These are phyloP conservation scores for Musa acuminata DNA, from an alignment of 176 grass and related monocot species.

Conservation along the genomic window DNA sequence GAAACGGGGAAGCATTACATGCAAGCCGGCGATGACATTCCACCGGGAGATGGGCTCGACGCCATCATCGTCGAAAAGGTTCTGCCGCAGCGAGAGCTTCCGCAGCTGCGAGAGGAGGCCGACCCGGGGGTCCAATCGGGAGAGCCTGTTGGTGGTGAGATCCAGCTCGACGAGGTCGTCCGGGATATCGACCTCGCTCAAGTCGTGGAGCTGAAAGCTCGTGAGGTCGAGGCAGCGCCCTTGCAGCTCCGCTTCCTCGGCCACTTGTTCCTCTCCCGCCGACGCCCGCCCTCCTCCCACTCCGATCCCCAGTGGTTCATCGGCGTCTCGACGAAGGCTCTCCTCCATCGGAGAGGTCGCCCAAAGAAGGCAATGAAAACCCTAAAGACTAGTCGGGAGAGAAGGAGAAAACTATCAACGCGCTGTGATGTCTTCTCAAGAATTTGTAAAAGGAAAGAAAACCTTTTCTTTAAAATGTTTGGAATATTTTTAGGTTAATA, in stretches of 20 bases:
- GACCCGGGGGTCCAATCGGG: conserved; percentile 55
- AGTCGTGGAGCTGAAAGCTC: conserved; percentile 83
- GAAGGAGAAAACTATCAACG: neutral
- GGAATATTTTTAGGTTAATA: no score
- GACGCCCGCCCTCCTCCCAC: neutral
- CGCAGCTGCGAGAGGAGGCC: conserved; percentile 41
- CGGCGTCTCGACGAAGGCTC: neutral
- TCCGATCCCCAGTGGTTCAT: neutral
- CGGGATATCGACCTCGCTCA: conserved; percentile 70
- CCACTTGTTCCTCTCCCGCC: neutral
- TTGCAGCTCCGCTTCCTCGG: conserved; percentile 27
- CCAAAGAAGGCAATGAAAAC: neutral
- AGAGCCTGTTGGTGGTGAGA: conserved; percentile 78
- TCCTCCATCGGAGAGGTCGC: neutral
- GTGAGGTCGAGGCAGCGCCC: conserved; percentile 57
- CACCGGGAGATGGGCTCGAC: conserved; percentile 65
- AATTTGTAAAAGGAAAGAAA: no score
- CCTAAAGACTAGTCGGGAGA: neutral
- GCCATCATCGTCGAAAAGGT: conserved; percentile 59
- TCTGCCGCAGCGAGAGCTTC: conserved; percentile 80
- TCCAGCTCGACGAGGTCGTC: conserved; percentile 74
- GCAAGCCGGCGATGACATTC: conserved; percentile 50
- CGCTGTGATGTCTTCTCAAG: no score
- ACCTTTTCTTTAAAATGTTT: no score
- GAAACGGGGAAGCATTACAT: conserved; percentile 26